Evolutionary conservation across 371 early-diverging fungal genomes (phyloP).

Genomic region (Scutellospora calospora): DNA sequence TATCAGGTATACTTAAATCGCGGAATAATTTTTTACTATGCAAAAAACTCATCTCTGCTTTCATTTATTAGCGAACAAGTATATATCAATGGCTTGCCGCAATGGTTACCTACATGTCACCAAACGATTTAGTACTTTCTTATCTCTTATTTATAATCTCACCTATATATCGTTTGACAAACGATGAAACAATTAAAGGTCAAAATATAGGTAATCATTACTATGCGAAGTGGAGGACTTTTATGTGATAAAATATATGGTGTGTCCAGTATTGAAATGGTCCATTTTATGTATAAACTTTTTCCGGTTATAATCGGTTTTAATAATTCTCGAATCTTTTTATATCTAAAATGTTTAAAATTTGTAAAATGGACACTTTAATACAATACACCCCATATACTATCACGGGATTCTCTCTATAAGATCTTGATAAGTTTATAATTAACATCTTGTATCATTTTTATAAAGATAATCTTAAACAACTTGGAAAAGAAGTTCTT

Average conservation of each 20-base stretch:
- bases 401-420: neutral
- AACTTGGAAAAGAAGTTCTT: constrained; percentile 82
- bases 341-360: too few species aligned
- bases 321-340: too few species aligned
- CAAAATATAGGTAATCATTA: constrained; percentile 60
- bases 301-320: too few species aligned
- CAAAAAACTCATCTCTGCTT: constrained; percentile 30
- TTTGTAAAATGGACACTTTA: too few species aligned
- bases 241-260: too few species aligned
- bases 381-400: too few species aligned
- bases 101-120: constrained; percentile 69
- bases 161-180: constrained; percentile 82
- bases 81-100: constrained; percentile 95
- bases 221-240: too few species aligned
- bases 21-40: neutral
- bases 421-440: too few species aligned
- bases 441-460: neutral
- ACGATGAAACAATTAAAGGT: constrained; percentile 76
- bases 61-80: constrained; percentile 65
- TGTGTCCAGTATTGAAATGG: too few species aligned
- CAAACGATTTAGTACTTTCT: constrained; percentile 60
- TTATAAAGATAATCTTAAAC: constrained; percentile 72
- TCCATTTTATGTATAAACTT: too few species aligned
- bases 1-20: constrained; percentile 56
- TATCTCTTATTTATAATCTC: constrained; percentile 79